These are phyloP conservation scores for Pulveroboletus sp. DNA, from an alignment of 1,284 basidiomycete species.

Conservation along the genomic window DNA sequence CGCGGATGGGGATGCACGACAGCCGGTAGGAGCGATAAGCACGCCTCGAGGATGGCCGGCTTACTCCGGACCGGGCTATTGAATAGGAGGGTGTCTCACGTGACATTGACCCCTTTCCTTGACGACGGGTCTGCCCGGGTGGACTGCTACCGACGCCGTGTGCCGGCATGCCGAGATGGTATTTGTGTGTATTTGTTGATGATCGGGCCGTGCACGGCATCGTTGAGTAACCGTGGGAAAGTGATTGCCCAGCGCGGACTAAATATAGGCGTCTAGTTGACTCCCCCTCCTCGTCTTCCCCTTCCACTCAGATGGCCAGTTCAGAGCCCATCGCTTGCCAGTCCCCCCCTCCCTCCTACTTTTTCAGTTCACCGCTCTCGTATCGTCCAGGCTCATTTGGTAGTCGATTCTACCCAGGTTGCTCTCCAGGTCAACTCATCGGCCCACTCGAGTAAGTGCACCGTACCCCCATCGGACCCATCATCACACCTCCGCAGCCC, in stretches of 20 bases:
- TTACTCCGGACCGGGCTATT: no score
- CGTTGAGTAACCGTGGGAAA: slow-evolving; percentile 25
- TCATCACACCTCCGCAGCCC: slow-evolving; percentile 33
- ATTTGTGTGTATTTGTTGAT: slow-evolving; percentile 20
- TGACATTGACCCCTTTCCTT: no score
- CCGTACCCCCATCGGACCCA: neutral
- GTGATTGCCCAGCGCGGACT: slow-evolving; percentile 20
- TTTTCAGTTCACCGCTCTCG: slow-evolving; percentile 52
- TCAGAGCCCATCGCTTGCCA: slow-evolving; percentile 59
- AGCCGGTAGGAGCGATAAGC: no score
- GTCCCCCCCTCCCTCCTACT: slow-evolving; percentile 21
- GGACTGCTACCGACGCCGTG: no score
- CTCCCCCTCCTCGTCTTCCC: slow-evolving; percentile 1
- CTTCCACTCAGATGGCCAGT: slow-evolving; percentile 30
- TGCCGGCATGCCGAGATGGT: slow-evolving; percentile 28
- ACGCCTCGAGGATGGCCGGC: no score
- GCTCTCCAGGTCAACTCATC: slow-evolving; percentile 57
- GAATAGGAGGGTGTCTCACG: no score
- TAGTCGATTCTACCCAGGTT: slow-evolving; percentile 55
- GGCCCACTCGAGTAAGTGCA: slow-evolving; percentile 57
- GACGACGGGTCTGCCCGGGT: no score
- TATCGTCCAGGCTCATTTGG: slow-evolving; percentile 63
- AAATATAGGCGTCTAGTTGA: slow-evolving; percentile 28
- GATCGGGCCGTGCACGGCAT: slow-evolving; percentile 27
- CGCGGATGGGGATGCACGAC: no score